These are phyloP conservation scores for Arachnopeziza araneosa DNA, from an alignment of 2,329 filamentous ascomycete genomes.

Conservation along the genomic window DNA sequence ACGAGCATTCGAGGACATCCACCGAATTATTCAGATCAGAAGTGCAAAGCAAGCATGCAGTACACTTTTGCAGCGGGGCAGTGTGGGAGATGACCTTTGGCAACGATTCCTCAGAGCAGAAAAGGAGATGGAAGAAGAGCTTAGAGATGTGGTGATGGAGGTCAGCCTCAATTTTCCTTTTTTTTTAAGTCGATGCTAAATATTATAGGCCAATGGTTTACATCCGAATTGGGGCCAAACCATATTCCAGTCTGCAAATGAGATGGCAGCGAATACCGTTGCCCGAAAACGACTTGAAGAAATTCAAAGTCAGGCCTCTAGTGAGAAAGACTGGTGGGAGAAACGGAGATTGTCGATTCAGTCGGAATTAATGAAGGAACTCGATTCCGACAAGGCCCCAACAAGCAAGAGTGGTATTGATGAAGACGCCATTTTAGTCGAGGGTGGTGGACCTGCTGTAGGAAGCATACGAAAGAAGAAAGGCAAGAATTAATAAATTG, in stretches of 20 bases:
- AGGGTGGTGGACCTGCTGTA: slow-evolving; percentile 34
- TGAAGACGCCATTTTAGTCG: slow-evolving; percentile 75
- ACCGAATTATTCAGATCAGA: slow-evolving; percentile 82
- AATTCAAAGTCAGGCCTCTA: slow-evolving; percentile 62
- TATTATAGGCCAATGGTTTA: slow-evolving; percentile 76
- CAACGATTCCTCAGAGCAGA: slow-evolving; percentile 87
- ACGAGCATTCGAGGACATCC: slow-evolving; percentile 88
- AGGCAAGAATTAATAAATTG: slow-evolving; percentile 49
- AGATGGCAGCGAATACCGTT: slow-evolving; percentile 80
- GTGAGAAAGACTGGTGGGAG: slow-evolving; percentile 91
- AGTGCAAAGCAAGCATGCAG: slow-evolving; percentile 84
- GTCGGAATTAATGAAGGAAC: slow-evolving; percentile 76
- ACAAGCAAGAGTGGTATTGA: slow-evolving; percentile 46
- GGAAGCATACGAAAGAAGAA: slow-evolving; percentile 55
- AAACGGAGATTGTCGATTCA: slow-evolving; percentile 70
- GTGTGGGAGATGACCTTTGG: slow-evolving; percentile 93
- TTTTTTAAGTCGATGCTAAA: slow-evolving; percentile 16
- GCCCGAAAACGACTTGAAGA: slow-evolving; percentile 71
- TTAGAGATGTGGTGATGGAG: slow-evolving; percentile 90
- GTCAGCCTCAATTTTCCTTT: slow-evolving; percentile 43
- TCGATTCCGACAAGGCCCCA: slow-evolving; percentile 54
- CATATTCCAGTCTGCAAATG: slow-evolving; percentile 97
- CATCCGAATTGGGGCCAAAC: slow-evolving; percentile 83
- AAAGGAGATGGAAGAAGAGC: slow-evolving; percentile 95
- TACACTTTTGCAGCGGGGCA: slow-evolving; percentile 78